These are phyloP conservation scores for Rhizophagus clarus DNA, from an alignment of 192 early-diverging fungal genomes.

Conservation along the genomic window DNA sequence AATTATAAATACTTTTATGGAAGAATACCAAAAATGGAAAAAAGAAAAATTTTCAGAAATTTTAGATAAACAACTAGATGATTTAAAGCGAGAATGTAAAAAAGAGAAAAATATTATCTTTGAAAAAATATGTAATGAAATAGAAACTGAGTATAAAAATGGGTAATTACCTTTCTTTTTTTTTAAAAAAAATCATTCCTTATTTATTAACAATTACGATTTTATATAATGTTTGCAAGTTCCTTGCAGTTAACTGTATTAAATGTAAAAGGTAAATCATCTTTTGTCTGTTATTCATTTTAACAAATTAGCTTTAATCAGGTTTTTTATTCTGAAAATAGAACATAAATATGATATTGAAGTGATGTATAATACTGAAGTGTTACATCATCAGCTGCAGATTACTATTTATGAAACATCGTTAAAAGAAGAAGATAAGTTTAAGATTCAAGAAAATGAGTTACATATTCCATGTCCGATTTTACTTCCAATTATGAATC, in stretches of 20 bases:
- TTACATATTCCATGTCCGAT: background rate
- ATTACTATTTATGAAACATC: constrained; percentile 15
- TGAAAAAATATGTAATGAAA: background rate
- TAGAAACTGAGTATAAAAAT: background rate
- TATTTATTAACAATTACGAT: background rate
- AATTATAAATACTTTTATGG: background rate
- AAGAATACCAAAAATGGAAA: background rate
- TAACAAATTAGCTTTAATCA: no score
- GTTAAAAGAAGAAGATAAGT: background rate
- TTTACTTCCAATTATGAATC: background rate
- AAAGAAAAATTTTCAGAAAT: background rate
- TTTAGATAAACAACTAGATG: no score
- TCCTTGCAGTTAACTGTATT: background rate
- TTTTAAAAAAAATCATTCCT: no score
- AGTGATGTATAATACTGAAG: background rate
- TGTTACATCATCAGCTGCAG: background rate
- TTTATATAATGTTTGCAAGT: no score
- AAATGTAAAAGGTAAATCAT: background rate
- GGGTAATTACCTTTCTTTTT: background rate
- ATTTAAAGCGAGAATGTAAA: background rate
- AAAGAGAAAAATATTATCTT: background rate
- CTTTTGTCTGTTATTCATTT: no score
- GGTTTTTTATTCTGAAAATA: no score
- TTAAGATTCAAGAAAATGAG: background rate
- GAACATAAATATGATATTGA: no score